Evolutionary conservation across 192 early-diverging fungal species (phyloP).

Genomic region (Kickxella alabastrina): DNA sequence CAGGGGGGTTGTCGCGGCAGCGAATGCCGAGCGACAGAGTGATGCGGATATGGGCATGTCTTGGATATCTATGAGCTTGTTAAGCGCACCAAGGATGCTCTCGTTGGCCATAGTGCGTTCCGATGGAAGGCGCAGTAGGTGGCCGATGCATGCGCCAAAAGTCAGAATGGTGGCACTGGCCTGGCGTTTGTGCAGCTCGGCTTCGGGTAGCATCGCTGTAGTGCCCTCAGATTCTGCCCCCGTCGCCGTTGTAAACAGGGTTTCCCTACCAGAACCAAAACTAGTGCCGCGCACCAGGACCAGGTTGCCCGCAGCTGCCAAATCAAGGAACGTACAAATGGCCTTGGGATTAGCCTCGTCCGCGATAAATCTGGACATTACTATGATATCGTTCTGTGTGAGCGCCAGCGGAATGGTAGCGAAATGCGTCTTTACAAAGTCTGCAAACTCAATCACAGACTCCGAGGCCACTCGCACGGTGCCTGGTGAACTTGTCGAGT

Average conservation of each 20-base stretch:
- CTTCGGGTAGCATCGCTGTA: no score
- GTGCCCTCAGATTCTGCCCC: no score
- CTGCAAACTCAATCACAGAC: background rate
- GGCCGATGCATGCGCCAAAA: background rate
- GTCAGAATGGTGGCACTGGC: slow-evolving; percentile 9
- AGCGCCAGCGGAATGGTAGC: slow-evolving; percentile 15
- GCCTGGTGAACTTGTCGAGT: no score
- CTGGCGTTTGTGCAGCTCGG: background rate
- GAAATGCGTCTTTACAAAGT: slow-evolving; percentile 1
- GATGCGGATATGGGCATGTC: slow-evolving; percentile 16
- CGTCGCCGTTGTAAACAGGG: no score
- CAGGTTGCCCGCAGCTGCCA: slow-evolving; percentile 15
- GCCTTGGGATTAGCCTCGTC: background rate
- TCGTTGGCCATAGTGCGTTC: background rate
- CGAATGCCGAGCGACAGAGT: slow-evolving; percentile 15
- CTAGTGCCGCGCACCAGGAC: slow-evolving; percentile 1
- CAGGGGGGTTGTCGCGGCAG: slow-evolving; percentile 8
- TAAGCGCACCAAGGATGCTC: background rate
- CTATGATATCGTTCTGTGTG: slow-evolving; percentile 5
- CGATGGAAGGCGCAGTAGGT: background rate
- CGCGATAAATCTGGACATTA: slow-evolving; percentile 13
- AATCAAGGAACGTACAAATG: slow-evolving; percentile 2
- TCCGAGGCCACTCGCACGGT: no score
- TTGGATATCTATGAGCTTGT: background rate
- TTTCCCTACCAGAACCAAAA: slow-evolving; percentile 3